A percentile compares a stretch with the other conserved stretches of the same genome.
Evolutionary conservation across 208 protist genomes (phyloP).

Genomic region (Leishmania mexicana): DNA sequence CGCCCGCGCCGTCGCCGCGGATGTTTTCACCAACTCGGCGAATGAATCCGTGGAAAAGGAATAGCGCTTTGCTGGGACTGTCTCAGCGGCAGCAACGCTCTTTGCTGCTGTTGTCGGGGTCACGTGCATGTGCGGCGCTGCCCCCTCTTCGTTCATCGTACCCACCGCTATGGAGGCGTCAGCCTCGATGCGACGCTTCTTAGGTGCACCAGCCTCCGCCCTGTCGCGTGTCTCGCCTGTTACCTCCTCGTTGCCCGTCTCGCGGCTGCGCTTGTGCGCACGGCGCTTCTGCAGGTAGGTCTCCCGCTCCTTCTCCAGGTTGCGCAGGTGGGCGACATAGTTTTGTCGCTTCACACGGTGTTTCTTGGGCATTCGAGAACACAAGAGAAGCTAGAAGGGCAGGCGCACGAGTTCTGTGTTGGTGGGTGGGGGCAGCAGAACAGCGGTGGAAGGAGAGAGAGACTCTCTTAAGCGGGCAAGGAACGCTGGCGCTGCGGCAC

Average conservation of each 20-base stretch:
- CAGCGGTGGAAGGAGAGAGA: not conserved
- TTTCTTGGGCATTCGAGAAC: constrained; percentile 79
- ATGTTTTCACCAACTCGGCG: constrained; percentile 11
- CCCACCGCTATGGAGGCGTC: not conserved
- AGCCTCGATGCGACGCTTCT: constrained; percentile 36
- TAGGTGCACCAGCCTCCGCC: constrained; percentile 17
- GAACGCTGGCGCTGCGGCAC: not conserved
- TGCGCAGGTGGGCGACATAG: constrained; percentile 76
- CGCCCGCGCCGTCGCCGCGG: not conserved
- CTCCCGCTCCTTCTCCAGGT: constrained; percentile 74
- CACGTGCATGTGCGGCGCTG: too few species aligned
- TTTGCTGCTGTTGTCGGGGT: not conserved
- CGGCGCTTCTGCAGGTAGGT: constrained; percentile 76
- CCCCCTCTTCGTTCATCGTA: not conserved
- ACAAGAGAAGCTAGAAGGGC: not conserved
- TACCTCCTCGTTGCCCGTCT: constrained; percentile 43
- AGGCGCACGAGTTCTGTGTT: not conserved
- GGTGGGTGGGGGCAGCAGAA: not conserved
- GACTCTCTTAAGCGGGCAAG: not conserved
- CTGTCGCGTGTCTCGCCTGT: constrained; percentile 20
- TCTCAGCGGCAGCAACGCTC: not conserved
- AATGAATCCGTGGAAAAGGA: constrained; percentile 19
- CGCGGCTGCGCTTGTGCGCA: constrained; percentile 64
- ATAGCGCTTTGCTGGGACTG: not conserved
- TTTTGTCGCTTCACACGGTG: constrained; percentile 88